A percentile compares a stretch with the other conserved stretches of the same genome.
These are phyloP conservation scores for Botrytis pseudocinerea DNA, from an alignment of 2,329 filamentous ascomycete species.

Conservation along the genomic window DNA sequence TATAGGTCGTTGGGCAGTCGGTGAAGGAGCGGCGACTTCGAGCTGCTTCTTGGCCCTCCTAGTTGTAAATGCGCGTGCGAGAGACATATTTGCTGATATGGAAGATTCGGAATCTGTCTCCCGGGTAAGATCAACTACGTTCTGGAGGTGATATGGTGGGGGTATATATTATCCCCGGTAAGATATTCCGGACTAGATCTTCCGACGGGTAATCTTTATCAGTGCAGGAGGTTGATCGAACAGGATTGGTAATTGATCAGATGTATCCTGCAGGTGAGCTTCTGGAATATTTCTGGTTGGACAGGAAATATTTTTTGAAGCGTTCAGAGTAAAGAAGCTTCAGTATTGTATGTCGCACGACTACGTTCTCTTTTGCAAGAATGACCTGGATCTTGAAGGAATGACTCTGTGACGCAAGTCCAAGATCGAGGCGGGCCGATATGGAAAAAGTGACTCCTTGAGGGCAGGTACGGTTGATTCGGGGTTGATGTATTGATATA, in stretches of 20 bases:
- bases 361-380: neutral
- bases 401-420: neutral
- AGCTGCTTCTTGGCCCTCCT: constrained; percentile 55
- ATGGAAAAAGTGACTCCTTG: constrained; percentile 5
- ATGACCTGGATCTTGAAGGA: constrained; percentile 18
- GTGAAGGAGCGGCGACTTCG: constrained; percentile 27
- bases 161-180: constrained; percentile 21
- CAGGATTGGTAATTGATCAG: constrained; percentile 28
- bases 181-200: constrained; percentile 28
- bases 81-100: constrained; percentile 47
- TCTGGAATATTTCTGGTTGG: constrained; percentile 22
- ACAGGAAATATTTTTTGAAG: constrained; percentile 19
- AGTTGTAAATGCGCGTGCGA: constrained; percentile 72
- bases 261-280: constrained; percentile 27
- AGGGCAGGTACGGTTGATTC: neutral
- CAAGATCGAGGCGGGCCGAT: constrained; percentile 13
- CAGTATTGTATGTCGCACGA: neutral
- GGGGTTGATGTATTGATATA: neutral
- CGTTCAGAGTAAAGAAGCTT: constrained; percentile 4
- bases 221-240: neutral
- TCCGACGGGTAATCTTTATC: constrained; percentile 28
- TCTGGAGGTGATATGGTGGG: constrained; percentile 29
- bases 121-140: constrained; percentile 23
- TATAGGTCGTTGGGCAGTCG: constrained; percentile 34
- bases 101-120: constrained; percentile 24